These are phyloP conservation scores for Drosera spatulata DNA, from an alignment of 179 eudicot genomes.

Conservation along the genomic window DNA sequence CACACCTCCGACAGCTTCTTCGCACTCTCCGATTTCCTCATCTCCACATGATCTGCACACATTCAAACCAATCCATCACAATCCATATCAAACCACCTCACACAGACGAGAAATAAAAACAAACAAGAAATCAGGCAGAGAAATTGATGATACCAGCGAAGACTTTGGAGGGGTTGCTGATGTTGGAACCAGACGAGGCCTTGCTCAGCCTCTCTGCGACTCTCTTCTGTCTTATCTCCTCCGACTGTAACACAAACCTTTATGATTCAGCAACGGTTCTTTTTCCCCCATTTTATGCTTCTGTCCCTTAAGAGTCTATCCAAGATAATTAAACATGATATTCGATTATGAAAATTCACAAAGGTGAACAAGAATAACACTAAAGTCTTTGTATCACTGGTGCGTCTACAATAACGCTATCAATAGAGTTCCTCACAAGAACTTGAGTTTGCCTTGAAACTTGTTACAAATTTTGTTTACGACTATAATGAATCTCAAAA, in stretches of 20 bases:
- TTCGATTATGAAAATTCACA: too few relatives aligned
- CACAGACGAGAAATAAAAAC: neutral
- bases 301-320: too few relatives aligned
- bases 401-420: too few relatives aligned
- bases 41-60: constrained; percentile 47
- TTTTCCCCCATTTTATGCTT: too few relatives aligned
- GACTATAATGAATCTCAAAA: too few relatives aligned
- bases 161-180: constrained; percentile 28
- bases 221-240: constrained; percentile 70
- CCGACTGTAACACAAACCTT: constrained; percentile 42
- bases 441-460: too few relatives aligned
- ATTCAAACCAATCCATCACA: constrained; percentile 3
- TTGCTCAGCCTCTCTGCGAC: constrained; percentile 64
- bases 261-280: too few relatives aligned
- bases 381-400: too few relatives aligned
- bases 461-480: too few relatives aligned
- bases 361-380: too few relatives aligned
- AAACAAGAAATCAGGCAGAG: constrained; percentile 5
- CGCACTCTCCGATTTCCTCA: constrained; percentile 59
- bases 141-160: neutral
- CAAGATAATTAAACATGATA: neutral
- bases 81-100: neutral
- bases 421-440: too few relatives aligned
- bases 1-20: constrained; percentile 60
- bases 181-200: constrained; percentile 62